Evolutionary conservation across 139 green algal genomes (phyloP), one percentile per base, ranked within the genome.

Genomic region (Picochlorum sp.): DNA sequence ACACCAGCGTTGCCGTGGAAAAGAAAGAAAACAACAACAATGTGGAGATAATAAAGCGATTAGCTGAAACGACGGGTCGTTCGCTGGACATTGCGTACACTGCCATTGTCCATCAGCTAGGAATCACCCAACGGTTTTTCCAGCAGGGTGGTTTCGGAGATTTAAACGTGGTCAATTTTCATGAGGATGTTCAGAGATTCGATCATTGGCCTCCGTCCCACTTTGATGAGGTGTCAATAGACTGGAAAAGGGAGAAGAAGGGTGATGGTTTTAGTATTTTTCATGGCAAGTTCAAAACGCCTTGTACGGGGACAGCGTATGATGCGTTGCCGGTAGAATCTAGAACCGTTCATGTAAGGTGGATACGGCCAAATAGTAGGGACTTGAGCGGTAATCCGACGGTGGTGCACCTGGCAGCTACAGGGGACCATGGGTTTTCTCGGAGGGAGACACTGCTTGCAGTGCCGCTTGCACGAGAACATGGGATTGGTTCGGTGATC

Each of bases 381-480:
- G 65, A 37, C 6, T 57, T 52, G 3, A 20, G 59, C 37, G 51
- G 59, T 8, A 64, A 38, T 7, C 69, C 73, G 15, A 84, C 69
- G 47, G 83, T 87, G n/a, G 32, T 95, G n/a, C 86, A 94, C 68
- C 70, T 95, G 41, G 78, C 89, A 3, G 89, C 79, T 24, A 95
- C 89, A 1, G 89, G 89, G 0, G 89, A 95, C 61, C 88, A 95
- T 54, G 73, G 75, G 4, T 89, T 85, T 58, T 41, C 61, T 1
- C 64, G 87, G 7, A 62, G 87, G 20, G 60, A 85, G 10, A 61
- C 72, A 20, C 74, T 95, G 37, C 11, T 56, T 26, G 79, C 66
- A 2, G 62, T 75, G 15, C 81, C 81, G 0, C 73, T 95, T 49
- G 47, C 47, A 20, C 51, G 90, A 6, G 61, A 24, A 14, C 75